A percentile compares a stretch with the other conserved stretches of the same genome.
phyloP scores from a whole-genome alignment of 2,329 filamentous ascomycete genomes.

The Alternaria brassicae region DNA sequence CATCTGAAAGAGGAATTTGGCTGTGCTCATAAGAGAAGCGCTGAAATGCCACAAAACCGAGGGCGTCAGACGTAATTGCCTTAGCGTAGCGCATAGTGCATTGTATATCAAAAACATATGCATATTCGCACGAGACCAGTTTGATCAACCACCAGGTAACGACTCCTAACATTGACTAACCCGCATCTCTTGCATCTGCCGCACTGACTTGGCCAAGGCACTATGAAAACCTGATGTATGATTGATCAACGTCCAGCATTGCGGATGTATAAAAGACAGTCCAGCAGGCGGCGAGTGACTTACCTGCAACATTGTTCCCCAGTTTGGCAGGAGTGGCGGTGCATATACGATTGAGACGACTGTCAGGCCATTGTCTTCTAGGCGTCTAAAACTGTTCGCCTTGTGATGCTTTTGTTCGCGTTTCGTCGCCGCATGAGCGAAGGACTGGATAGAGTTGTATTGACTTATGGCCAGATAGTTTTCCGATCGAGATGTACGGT shows the following conservation, averaged over 20 bases:
- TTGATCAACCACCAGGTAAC: background rate
- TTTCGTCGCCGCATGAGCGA: background rate
- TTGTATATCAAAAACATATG: background rate
- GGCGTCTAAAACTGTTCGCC: background rate
- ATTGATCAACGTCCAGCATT: background rate
- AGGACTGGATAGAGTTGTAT: background rate
- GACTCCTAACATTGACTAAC: background rate
- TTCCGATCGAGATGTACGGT: background rate
- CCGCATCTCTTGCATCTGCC: background rate
- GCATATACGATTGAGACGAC: background rate
- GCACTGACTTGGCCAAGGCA: conserved; percentile 1
- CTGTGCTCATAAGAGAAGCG: background rate
- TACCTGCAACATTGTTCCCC: background rate
- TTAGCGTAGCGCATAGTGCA: background rate
- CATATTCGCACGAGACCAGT: background rate
- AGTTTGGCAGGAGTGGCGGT: background rate
- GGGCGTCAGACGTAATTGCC: background rate
- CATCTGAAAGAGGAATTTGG: background rate
- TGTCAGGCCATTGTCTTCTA: background rate
- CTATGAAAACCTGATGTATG: background rate
- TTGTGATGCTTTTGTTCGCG: background rate
- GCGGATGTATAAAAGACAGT: background rate
- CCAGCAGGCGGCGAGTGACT: background rate
- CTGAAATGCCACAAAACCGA: background rate
- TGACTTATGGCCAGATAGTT: background rate